Base-by-base conservation (phyloP, 164 flowering plant species). In the Pachysandra terminalis region DNA sequence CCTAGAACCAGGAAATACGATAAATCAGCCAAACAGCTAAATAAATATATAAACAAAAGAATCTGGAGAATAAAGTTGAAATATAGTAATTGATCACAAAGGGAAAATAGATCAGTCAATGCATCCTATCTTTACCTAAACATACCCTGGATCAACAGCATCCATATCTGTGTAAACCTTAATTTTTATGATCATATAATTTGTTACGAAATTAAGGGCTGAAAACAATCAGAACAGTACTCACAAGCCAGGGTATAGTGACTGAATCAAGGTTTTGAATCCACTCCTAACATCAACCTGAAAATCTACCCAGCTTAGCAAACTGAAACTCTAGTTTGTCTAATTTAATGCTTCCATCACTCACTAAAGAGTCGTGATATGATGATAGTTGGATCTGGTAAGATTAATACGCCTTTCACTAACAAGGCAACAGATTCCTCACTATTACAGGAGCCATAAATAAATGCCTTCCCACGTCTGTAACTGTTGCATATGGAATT, bases 1-100 rank as follows among this genome's bases (percentile, higher is more conserved):
- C 98, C 97, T 93, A 77, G 66, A 70, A 26, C 51, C 52, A 56
- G 21, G 26, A 68, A n/a, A 22, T 19, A 56, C 59, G 49, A n/a
- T n/a, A n/a, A 32, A 25, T 41, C 25, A 14, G 41, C 9, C 53
- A 56, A 63, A 26, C 32, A 26, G 25, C 12, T n/a, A 22, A 64
- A n/a, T 23, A 61, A 37, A 28, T 32, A 56, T 24, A n/a, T n/a
- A n/a, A n/a, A 28, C 5, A 23, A 10, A 58, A 24, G 23, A 19
- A 54, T 22, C 19, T 23, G 32, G 7, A 56, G 27, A 48, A 54
- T 32, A 7, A 32, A 32, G 37, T 32, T 32, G 37, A 32, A 7
- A 32, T 32, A 32, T 32, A 32, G 7, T 7, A 32, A 32, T 32
- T 32, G 37, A 32, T 32, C 37, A 32, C 37, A 32, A 32, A 32